Percentiles rank a stretch among this genome's conserved stretches.
phyloP scores from a whole-genome alignment of 129 eudicot species.

The Logfia minima region DNA sequence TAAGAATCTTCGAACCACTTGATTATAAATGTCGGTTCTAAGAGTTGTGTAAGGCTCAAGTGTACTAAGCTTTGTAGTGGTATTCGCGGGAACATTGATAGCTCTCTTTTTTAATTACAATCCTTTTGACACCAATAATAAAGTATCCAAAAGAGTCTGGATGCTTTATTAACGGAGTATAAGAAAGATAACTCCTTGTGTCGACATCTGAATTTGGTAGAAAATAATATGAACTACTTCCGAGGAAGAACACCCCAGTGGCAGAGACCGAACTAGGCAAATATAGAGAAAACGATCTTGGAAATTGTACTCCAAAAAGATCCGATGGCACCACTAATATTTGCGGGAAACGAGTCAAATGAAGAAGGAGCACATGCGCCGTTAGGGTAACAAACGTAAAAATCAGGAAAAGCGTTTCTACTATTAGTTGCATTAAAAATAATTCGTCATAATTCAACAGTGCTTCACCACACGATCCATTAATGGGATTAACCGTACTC shows the following conservation, averaged over 20 bases:
- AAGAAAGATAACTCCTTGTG: no score
- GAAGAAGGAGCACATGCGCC: constrained; percentile 13
- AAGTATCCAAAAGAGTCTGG: no score
- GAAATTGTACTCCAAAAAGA: background rate
- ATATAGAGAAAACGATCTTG: constrained; percentile 19
- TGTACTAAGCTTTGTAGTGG: no score
- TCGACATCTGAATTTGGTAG: no score
- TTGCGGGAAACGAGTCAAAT: constrained; percentile 10
- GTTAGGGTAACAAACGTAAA: background rate
- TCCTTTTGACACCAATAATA: no score
- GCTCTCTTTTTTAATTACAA: no score
- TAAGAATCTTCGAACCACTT: background rate
- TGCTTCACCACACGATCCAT: constrained; percentile 2
- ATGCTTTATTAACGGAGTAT: no score
- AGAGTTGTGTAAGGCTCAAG: no score
- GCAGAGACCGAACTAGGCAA: constrained; percentile 9
- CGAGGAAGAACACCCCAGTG: no score
- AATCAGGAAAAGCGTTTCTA: background rate
- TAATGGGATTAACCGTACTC: background rate
- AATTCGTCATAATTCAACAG: background rate
- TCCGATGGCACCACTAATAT: constrained; percentile 20
- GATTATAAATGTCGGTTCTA: no score
- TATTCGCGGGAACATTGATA: no score
- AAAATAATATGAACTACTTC: no score
- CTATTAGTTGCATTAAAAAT: background rate